A percentile compares a stretch with the other conserved stretches of the same genome.
Conservation (phyloP, 176 grass and related monocot species). For the Cenchrus americanus region DNA sequence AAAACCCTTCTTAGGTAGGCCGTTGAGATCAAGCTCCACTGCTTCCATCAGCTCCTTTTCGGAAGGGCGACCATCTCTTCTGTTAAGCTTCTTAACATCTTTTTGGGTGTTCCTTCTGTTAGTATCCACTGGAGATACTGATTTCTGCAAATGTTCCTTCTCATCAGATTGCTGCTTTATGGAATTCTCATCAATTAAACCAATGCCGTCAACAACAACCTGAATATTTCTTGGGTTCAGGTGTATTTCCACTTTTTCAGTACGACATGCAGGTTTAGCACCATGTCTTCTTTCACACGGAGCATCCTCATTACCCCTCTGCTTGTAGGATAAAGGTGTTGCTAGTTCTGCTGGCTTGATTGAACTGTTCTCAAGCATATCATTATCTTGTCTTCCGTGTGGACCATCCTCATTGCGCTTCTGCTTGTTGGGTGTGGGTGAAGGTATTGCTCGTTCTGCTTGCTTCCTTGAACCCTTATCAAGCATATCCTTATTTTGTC, state of each 20-base stretch:
- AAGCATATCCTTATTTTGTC: slow-evolving; percentile 29
- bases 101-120: slow-evolving; percentile 41
- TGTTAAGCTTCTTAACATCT: slow-evolving; percentile 46
- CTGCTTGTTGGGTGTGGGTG: slow-evolving; percentile 21
- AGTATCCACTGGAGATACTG: slow-evolving; percentile 31
- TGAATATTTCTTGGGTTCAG: slow-evolving; percentile 55
- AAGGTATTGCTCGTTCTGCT: slow-evolving; percentile 40
- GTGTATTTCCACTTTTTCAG: slow-evolving; percentile 38
- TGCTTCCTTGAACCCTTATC: slow-evolving; percentile 41
- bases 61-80: slow-evolving; percentile 16
- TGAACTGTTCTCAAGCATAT: slow-evolving; percentile 34
- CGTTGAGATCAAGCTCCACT: slow-evolving; percentile 58
- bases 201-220: slow-evolving; percentile 34
- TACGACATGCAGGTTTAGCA: slow-evolving; percentile 6
- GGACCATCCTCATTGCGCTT: slow-evolving; percentile 9
- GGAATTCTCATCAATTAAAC: slow-evolving; percentile 31
- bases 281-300: slow-evolving; percentile 41
- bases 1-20: slow-evolving; percentile 53
- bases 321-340: slow-evolving; percentile 35
- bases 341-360: slow-evolving; percentile 23
- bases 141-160: slow-evolving; percentile 41
- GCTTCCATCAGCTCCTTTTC: slow-evolving; percentile 48
- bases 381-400: slow-evolving; percentile 37
- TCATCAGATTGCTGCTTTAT: slow-evolving; percentile 33
- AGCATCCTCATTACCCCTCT: slow-evolving; percentile 8